A percentile compares a stretch with the other conserved stretches of the same genome.
These are phyloP conservation scores for Dalechampia spathulata DNA, from an alignment of 441 rosid genomes.

Conservation along the genomic window DNA sequence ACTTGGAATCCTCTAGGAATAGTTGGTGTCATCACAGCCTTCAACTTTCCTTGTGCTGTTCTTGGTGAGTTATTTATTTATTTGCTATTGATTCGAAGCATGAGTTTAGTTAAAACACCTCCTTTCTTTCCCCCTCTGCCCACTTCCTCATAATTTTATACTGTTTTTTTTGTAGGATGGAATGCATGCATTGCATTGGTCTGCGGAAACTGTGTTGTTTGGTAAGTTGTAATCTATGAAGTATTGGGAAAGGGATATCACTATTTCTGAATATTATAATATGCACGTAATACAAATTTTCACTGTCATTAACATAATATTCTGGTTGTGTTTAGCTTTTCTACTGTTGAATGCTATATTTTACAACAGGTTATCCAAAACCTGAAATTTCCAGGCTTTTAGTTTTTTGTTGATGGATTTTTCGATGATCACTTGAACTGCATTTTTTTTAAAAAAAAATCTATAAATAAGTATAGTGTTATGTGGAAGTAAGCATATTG, in stretches of 20 bases:
- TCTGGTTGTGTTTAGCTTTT: no score
- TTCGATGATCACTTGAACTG: neutral
- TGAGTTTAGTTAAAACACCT: neutral
- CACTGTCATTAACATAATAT: no score
- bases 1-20: constrained; percentile 98
- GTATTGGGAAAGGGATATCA: no score
- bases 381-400: neutral
- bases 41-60: constrained; percentile 95
- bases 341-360: no score
- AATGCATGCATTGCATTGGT: constrained; percentile 97
- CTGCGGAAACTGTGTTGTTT: constrained; percentile 94
- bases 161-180: constrained; percentile 54
- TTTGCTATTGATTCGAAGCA: constrained; percentile 1
- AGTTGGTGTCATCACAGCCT: constrained; percentile 95
- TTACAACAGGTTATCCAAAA: no score
- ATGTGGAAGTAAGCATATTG: no score
- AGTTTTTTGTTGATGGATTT: neutral
- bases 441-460: no score
- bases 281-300: no score
- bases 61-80: constrained; percentile 54
- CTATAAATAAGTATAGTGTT: no score
- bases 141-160: neutral
- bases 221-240: constrained; percentile 43
- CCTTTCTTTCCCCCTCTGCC: neutral
- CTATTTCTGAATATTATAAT: no score